Conservation (phyloP, 176 grass and related monocot genomes). For the Cenchrus purpureus region DNA sequence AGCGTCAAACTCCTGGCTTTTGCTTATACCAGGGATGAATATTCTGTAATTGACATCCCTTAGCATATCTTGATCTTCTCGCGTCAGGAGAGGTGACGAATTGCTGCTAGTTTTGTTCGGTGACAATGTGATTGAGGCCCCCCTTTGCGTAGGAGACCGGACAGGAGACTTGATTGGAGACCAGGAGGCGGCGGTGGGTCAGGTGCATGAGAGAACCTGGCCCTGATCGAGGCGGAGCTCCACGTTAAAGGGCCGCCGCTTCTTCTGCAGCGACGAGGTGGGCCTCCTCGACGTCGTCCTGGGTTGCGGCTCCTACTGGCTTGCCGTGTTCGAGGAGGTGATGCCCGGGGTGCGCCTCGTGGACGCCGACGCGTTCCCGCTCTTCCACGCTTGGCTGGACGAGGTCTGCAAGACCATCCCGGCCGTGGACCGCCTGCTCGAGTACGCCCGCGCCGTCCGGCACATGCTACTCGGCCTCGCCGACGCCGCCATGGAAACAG, state of each 20-base stretch:
- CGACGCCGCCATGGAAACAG: too few relatives aligned
- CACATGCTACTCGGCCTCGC: conserved; percentile 71
- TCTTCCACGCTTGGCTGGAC: conserved; percentile 73
- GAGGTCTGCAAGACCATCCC: conserved; percentile 79
- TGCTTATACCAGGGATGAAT: conserved; percentile 88
- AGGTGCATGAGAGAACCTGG: conserved; percentile 80
- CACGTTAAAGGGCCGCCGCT: conserved; percentile 62
- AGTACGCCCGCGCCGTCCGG: conserved; percentile 74
- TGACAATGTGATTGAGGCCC: conserved; percentile 42
- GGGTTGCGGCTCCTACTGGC: conserved; percentile 82
- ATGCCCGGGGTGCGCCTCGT: conserved; percentile 77
- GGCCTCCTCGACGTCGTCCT: conserved; percentile 77
- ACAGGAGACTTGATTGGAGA: conserved; percentile 93
- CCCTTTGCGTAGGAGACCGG: conserved; percentile 71
- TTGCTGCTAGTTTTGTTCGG: conserved; percentile 52
- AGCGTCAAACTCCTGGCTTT: conserved; percentile 92
- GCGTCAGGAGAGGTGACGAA: conserved; percentile 68
- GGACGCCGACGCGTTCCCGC: conserved; percentile 71
- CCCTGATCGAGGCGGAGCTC: conserved; percentile 71
- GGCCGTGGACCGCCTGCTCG: conserved; percentile 73
- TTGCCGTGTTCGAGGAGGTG: conserved; percentile 81
- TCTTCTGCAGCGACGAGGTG: conserved; percentile 74
- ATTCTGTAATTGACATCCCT: conserved; percentile 81
- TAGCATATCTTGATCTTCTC: conserved; percentile 98
- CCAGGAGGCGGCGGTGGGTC: conserved; percentile 60